Evolutionary conservation across 495 filamentous ascomycete genomes (phyloP), one percentile per base, ranked within the genome.

Genomic region (Penicillium robsamsonii): DNA sequence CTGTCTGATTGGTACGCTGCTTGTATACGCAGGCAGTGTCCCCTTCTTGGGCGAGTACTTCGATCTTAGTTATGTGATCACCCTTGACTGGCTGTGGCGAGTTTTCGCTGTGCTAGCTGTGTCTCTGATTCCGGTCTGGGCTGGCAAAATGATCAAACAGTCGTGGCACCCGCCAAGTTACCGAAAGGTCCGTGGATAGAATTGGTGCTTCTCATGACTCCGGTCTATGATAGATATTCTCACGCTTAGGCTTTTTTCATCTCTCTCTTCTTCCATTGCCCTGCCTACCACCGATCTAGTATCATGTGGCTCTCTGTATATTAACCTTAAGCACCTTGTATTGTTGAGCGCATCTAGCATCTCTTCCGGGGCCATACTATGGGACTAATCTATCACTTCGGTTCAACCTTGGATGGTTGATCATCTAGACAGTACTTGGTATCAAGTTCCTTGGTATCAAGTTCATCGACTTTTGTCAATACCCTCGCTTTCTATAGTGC

Each of bases 81-180:
- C 81, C 20, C 66, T 90, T 66, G 91, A 83, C 8, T 99, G 96
- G 74, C 70, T 90, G 53, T 97, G 95, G 95, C 85, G 91, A 29
- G 89, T 96, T 12, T 77, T 77, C 20, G 91, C 87, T 31, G 90
- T 97, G 18, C 75, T 78, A 20, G 86, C 87, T 13, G 85, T 96
- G 20, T 87, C 85, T 43, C 67, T 97, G 43, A 80, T 94, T 43
- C 95, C 95, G n/a, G 87, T 92, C 5, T 96, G 89, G 72, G 84
- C 81, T 51, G 89, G 81, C 4, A 99, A 97, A 78, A 64, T 91
- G 56, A 84, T 96, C 51, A 78, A 88, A 69, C 82, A 91, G 65
- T 89, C 83, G 50, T 85, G 95, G 79, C 91, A 85, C 65, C 95
- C 94, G 50, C 91, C 92, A n/a, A 94, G 87, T 68, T 97, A 95